Evolutionary conservation across 805 yeast genomes (phyloP).

Genomic region (Barnettozyma pratensis): DNA sequence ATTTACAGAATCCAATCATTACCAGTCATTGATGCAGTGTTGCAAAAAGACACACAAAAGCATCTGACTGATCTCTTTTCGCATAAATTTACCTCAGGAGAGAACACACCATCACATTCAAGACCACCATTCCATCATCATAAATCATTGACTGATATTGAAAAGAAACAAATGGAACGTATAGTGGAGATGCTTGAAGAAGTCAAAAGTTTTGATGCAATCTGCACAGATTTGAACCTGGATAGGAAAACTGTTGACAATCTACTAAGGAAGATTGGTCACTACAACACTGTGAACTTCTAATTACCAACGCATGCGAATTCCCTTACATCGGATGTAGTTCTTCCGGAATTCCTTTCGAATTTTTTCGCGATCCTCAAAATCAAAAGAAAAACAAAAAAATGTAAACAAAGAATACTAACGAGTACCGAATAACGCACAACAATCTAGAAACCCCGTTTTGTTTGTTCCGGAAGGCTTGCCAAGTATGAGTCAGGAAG

Average conservation of each 20-base stretch:
- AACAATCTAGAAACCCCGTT: too few species aligned
- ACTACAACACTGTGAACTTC: constrained; percentile 42
- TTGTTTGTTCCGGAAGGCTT: background rate
- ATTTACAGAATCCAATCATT: constrained; percentile 76
- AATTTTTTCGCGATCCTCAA: background rate
- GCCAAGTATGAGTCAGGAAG: constrained; percentile 22
- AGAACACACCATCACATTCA: background rate
- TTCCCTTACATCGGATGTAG: too few species aligned
- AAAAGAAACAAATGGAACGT: constrained; percentile 12
- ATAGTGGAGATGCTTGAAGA: constrained; percentile 39
- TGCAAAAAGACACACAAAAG: constrained; percentile 13
- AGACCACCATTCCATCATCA: background rate
- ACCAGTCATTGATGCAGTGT: constrained; percentile 38
- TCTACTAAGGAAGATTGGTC: constrained; percentile 42
- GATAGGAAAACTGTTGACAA: constrained; percentile 51
- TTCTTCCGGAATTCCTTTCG: too few species aligned
- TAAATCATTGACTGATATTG: constrained; percentile 12
- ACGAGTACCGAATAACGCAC: too few species aligned
- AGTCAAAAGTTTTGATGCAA: constrained; percentile 54
- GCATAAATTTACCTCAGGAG: background rate
- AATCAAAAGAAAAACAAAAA: constrained; percentile 1
- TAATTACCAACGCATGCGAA: constrained; percentile 9
- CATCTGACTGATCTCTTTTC: constrained; percentile 8
- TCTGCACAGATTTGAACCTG: constrained; percentile 64
- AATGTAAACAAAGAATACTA: constrained; percentile 1